Percentiles rank a stretch among this genome's conserved stretches.
Evolutionary conservation across 1,284 basidiomycete genomes (phyloP).

Genomic region (Ceratobasidium sp.): DNA sequence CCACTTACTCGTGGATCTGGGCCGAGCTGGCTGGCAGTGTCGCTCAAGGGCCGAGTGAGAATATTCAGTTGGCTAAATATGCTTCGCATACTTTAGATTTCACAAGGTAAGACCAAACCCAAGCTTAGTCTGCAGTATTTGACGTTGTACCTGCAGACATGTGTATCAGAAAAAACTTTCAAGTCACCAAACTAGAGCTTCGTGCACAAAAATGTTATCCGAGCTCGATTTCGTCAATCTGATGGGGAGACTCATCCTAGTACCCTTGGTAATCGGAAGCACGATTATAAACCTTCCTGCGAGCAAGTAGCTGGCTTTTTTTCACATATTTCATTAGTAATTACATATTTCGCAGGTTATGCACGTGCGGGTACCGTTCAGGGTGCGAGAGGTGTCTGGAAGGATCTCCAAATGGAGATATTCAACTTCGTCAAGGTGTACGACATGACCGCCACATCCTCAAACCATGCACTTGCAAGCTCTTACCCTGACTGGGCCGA

Average conservation of each 20-base stretch:
- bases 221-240: not conserved
- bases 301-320: no score
- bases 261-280: not conserved
- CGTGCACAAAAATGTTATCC: not conserved
- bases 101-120: not conserved
- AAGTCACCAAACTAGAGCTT: not conserved
- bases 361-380: no score
- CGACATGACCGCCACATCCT: no score
- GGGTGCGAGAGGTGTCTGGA: no score
- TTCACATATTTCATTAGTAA: no score
- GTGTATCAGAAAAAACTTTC: not conserved
- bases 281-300: no score
- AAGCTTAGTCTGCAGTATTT: not conserved
- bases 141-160: not conserved
- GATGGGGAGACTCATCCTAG: not conserved
- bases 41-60: no score
- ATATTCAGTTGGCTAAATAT: not conserved
- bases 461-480: no score
- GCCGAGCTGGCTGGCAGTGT: not conserved
- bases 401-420: no score
- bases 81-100: not conserved
- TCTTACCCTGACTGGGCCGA: no score
- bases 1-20: not conserved
- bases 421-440: no score
- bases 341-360: no score